Conservation (phyloP, 2,329 filamentous ascomycete genomes). For the Shiraia sp. region DNA sequence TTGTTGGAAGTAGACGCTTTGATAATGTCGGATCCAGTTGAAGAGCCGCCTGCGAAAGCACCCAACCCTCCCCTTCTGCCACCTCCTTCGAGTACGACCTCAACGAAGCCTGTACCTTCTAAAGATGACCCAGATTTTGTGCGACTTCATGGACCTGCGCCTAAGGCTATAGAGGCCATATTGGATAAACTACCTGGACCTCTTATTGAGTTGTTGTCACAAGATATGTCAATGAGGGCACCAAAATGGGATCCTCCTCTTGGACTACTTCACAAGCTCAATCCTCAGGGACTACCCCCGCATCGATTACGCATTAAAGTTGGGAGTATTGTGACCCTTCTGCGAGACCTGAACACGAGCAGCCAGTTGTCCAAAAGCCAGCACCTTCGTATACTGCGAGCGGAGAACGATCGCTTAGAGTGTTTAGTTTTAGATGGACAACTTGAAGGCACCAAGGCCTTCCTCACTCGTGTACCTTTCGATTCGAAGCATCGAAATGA, state of each 20-base stretch:
- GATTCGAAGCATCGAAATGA: slow-evolving; percentile 35
- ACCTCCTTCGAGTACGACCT: background rate
- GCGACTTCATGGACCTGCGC: slow-evolving; percentile 37
- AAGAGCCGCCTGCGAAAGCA: slow-evolving; percentile 6
- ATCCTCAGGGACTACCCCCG: slow-evolving; percentile 36
- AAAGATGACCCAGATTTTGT: slow-evolving; percentile 26
- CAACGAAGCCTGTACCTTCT: background rate
- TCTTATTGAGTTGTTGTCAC: slow-evolving; percentile 37
- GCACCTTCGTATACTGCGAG: slow-evolving; percentile 34
- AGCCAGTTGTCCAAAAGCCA: slow-evolving; percentile 39
- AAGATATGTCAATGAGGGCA: slow-evolving; percentile 26
- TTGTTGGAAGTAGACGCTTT: slow-evolving; percentile 35
- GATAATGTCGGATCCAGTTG: slow-evolving; percentile 29
- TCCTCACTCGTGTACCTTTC: slow-evolving; percentile 35
- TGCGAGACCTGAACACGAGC: slow-evolving; percentile 33
- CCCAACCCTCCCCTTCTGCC: slow-evolving; percentile 4
- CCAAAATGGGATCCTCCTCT: slow-evolving; percentile 30
- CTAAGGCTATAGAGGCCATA: slow-evolving; percentile 27
- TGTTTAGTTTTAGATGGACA: slow-evolving; percentile 40
- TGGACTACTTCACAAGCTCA: slow-evolving; percentile 36
- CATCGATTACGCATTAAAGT: slow-evolving; percentile 41
- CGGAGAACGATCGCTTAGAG: slow-evolving; percentile 34
- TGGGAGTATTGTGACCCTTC: slow-evolving; percentile 34
- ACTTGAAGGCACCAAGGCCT: slow-evolving; percentile 35
- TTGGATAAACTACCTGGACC: slow-evolving; percentile 31